phyloP scores from a whole-genome alignment of 768 basidiomycete species.

The Lactarius psammicola region DNA sequence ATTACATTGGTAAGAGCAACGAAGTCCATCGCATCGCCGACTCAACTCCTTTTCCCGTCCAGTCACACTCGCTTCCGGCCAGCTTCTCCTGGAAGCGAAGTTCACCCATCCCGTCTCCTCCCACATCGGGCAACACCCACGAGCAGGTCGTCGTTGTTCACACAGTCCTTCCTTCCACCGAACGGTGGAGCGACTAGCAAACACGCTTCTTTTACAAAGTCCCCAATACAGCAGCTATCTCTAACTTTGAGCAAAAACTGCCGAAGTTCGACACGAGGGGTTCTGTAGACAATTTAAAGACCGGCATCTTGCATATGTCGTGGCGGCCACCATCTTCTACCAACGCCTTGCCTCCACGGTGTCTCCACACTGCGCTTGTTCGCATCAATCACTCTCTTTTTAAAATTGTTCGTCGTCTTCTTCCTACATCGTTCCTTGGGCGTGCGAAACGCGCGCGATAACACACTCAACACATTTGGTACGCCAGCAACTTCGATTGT shows the following conservation, averaged over 20 bases:
- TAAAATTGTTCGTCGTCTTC: background rate
- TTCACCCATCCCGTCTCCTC: background rate
- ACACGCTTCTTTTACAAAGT: background rate
- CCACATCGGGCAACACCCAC: background rate
- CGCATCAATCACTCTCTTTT: background rate
- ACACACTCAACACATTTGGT: background rate
- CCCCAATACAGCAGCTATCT: background rate
- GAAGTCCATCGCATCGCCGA: background rate
- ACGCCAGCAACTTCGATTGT: background rate
- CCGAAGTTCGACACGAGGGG: background rate
- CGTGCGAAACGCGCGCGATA: background rate
- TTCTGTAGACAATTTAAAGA: slow-evolving; percentile 1
- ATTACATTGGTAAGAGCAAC: background rate
- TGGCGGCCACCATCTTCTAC: background rate
- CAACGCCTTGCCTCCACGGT: background rate
- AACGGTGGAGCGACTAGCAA: background rate
- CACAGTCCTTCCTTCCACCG: background rate
- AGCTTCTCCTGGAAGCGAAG: background rate
- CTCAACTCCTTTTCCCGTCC: no score
- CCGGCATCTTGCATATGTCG: background rate
- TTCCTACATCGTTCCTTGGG: background rate
- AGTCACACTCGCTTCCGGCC: no score
- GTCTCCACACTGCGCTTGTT: background rate
- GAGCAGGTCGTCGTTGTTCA: background rate
- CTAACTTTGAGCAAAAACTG: background rate